These are phyloP conservation scores for Cenchrus purpureus DNA, from an alignment of 176 grass and related monocot genomes.

Conservation along the genomic window DNA sequence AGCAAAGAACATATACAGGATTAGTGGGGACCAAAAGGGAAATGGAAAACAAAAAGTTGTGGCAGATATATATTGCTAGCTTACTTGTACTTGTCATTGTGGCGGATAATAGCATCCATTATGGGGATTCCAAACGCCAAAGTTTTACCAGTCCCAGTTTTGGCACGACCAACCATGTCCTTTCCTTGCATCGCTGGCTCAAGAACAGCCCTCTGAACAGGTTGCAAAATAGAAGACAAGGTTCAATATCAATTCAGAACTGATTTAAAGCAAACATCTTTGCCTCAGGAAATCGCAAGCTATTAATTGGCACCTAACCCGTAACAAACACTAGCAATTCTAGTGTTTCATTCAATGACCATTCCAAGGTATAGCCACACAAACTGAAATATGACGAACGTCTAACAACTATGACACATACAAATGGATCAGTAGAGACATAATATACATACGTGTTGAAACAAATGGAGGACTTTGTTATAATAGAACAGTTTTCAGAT, in stretches of 20 bases:
- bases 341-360: background rate
- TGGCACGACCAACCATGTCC: constrained; percentile 97
- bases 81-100: constrained; percentile 71
- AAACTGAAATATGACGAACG: background rate
- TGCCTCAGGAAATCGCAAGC: background rate
- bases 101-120: constrained; percentile 79
- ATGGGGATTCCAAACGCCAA: constrained; percentile 99
- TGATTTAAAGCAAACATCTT: background rate
- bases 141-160: constrained; percentile 96
- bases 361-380: no score
- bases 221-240: constrained; percentile 20
- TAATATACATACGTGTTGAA: background rate
- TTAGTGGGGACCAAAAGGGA: background rate
- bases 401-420: no score
- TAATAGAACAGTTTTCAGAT: background rate
- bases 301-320: background rate
- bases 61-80: background rate
- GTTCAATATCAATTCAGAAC: background rate
- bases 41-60: background rate
- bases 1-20: background rate
- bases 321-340: background rate
- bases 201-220: constrained; percentile 84
- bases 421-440: background rate
- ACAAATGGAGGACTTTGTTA: background rate
- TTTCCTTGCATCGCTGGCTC: constrained; percentile 97